These are phyloP conservation scores for Azolla pinnata DNA, from an alignment of 75 land plant genomes.

Conservation along the genomic window DNA sequence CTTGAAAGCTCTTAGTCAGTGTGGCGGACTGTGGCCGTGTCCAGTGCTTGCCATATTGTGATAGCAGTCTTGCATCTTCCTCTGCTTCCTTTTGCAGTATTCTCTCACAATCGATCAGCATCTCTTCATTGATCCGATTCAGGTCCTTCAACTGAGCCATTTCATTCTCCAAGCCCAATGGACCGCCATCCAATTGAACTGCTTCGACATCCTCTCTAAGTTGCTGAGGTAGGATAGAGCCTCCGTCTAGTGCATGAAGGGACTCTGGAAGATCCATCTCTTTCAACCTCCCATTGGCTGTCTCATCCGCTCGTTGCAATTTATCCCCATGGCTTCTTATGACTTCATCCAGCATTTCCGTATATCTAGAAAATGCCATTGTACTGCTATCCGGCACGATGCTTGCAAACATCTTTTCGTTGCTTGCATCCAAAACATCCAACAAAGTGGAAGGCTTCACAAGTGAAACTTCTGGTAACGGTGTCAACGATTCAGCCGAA, in stretches of 20 bases:
- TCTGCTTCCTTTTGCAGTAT: constrained; percentile 79
- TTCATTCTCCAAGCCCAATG: constrained; percentile 78
- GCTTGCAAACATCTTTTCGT: constrained; percentile 75
- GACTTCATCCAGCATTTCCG: constrained; percentile 93
- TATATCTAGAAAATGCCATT: constrained; percentile 89
- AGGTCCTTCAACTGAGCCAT: constrained; percentile 81
- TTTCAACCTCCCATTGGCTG: constrained; percentile 69
- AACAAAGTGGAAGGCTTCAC: constrained; percentile 65
- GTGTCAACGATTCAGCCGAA: constrained; percentile 41
- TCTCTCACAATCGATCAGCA: constrained; percentile 85
- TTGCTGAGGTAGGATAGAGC: constrained; percentile 52
- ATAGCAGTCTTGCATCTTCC: constrained; percentile 86
- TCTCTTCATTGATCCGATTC: constrained; percentile 84
- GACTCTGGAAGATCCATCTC: constrained; percentile 98
- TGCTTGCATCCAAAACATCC: constrained; percentile 87
- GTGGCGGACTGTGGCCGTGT: constrained; percentile 94
- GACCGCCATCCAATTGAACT: constrained; percentile 85
- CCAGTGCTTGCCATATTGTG: constrained; percentile 94
- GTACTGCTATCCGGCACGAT: constrained; percentile 91
- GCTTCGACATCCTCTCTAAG: constrained; percentile 92
- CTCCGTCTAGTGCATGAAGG: constrained; percentile 78
- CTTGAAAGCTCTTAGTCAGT: constrained; percentile 78
- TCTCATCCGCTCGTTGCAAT: constrained; percentile 89
- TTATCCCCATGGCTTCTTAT: constrained; percentile 86
- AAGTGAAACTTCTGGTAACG: constrained; percentile 69